phyloP scores from a whole-genome alignment of 1,139 yeast species.

The Diutina neorugosa region DNA sequence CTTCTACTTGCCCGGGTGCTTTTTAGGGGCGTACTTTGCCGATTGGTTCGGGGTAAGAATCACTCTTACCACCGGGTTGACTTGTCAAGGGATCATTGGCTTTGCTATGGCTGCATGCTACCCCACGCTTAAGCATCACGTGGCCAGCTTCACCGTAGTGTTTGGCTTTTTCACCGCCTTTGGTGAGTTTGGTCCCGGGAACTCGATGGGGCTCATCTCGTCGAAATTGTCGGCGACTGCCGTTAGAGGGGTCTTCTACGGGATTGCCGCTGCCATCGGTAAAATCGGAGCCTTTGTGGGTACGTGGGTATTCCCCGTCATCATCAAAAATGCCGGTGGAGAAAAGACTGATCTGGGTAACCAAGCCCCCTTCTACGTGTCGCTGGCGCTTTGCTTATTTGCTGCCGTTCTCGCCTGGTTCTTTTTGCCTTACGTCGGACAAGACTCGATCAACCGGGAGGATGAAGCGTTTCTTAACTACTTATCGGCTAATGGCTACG shows the following conservation, averaged over 20 bases:
- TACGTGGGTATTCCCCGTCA: conserved; percentile 73
- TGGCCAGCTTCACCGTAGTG: conserved; percentile 73
- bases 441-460: conserved; percentile 69
- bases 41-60: conserved; percentile 85
- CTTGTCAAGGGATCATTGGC: conserved; percentile 70
- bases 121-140: conserved; percentile 38
- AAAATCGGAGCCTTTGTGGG: conserved; percentile 91
- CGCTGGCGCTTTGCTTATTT: conserved; percentile 64
- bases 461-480: conserved; percentile 60
- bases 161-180: conserved; percentile 78
- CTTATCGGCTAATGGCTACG: conserved; percentile 48
- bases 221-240: conserved; percentile 81
- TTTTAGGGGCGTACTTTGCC: conserved; percentile 70
- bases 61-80: conserved; percentile 58
- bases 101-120: conserved; percentile 72
- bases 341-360: conserved; percentile 35
- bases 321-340: conserved; percentile 27
- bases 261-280: conserved; percentile 84
- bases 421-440: conserved; percentile 71
- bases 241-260: conserved; percentile 83
- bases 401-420: conserved; percentile 61
- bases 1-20: conserved; percentile 84
- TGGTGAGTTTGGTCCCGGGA: conserved; percentile 95
- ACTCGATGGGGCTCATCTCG: conserved; percentile 79
- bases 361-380: conserved; percentile 72